Evolutionary conservation across 257 asterid genomes (phyloP).

Genomic region (Prunella vulgaris): DNA sequence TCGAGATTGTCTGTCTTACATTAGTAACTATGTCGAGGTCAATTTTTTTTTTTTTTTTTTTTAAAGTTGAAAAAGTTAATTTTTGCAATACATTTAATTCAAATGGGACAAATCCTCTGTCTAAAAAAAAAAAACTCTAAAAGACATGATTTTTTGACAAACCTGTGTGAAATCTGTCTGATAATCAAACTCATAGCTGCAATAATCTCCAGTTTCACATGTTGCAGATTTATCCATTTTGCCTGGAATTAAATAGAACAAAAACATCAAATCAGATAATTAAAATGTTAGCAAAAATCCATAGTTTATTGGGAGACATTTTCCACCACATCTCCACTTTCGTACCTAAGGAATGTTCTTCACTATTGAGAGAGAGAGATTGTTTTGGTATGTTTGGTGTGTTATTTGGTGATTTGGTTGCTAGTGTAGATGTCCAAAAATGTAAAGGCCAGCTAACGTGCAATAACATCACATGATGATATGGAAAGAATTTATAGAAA

Average conservation of each 20-base stretch:
- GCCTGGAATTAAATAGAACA: conserved; percentile 14
- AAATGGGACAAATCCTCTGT: neutral
- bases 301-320: neutral
- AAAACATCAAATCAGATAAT: neutral
- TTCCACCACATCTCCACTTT: neutral
- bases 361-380: neutral
- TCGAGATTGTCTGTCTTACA: neutral
- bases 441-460: conserved; percentile 28
- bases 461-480: conserved; percentile 21
- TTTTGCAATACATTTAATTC: neutral
- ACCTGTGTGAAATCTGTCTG: conserved; percentile 59
- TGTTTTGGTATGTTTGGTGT: neutral
- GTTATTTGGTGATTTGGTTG: neutral
- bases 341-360: conserved; percentile 17
- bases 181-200: conserved; percentile 52
- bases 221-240: conserved; percentile 41
- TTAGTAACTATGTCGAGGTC: no score
- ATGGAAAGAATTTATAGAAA: conserved; percentile 14
- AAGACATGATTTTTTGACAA: neutral
- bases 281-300: neutral
- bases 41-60: no score
- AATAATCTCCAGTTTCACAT: conserved; percentile 27
- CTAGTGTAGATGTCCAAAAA: conserved; percentile 3
- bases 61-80: no score
- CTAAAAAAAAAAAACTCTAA: neutral